Conservation (phyloP, 148 eudicot species). For the Silene conica region DNA sequence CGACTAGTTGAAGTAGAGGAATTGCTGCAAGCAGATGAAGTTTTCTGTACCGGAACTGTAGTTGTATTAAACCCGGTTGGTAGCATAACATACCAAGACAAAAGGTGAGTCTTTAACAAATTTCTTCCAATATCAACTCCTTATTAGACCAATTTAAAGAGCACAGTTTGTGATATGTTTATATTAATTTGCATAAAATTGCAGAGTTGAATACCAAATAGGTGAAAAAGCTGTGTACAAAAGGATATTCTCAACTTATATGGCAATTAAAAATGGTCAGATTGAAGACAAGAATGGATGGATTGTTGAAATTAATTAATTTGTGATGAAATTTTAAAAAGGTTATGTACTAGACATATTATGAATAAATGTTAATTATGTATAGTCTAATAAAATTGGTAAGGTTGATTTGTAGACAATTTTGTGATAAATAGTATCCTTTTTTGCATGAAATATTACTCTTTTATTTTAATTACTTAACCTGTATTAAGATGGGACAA, state of each 20-base stretch:
- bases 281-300: slow-evolving; percentile 69
- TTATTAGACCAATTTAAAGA: neutral
- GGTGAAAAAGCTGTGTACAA: slow-evolving; percentile 24
- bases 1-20: slow-evolving; percentile 56
- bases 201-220: slow-evolving; percentile 52
- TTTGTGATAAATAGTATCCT: no score
- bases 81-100: slow-evolving; percentile 55
- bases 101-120: slow-evolving; percentile 31
- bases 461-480: no score
- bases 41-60: slow-evolving; percentile 86
- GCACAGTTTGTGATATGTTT: neutral
- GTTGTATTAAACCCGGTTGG: slow-evolving; percentile 68
- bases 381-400: no score
- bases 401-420: no score
- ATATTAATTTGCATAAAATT: neutral
- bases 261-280: slow-evolving; percentile 47
- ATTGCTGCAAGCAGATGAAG: slow-evolving; percentile 66
- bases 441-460: no score
- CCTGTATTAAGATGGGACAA: no score
- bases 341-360: no score
- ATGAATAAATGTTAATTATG: no score
- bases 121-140: no score
- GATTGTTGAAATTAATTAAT: slow-evolving; percentile 41
- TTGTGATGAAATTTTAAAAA: neutral
- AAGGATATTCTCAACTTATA: slow-evolving; percentile 34